Percentiles rank a stretch among this genome's conserved stretches.
Evolutionary conservation across 2,329 filamentous ascomycete genomes (phyloP).

Genomic region (Xylaria polymorpha): DNA sequence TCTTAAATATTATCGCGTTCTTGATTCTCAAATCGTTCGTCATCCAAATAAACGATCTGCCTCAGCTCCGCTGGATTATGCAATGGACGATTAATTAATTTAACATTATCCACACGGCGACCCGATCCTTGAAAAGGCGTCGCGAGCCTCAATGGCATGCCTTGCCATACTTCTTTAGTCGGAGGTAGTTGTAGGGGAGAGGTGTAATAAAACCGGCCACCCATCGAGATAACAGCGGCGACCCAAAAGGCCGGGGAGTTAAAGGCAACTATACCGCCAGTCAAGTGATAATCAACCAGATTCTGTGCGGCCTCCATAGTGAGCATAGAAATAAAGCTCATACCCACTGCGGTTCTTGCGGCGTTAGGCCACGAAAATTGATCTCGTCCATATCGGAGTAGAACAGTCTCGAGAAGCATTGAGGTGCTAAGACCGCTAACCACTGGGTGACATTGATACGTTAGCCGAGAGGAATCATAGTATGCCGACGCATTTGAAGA

Average conservation of each 20-base stretch:
- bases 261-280: neutral
- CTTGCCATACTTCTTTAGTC: constrained; percentile 2
- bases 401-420: neutral
- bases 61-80: too few relatives aligned
- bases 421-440: neutral
- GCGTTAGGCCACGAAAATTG: neutral
- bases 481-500: neutral
- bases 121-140: neutral
- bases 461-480: neutral
- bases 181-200: neutral
- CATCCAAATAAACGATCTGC: too few relatives aligned
- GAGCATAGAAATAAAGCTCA: constrained; percentile 6
- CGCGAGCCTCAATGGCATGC: neutral
- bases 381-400: neutral
- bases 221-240: neutral
- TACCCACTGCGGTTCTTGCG: neutral
- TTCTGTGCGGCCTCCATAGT: neutral
- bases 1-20: too few relatives aligned
- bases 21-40: too few relatives aligned
- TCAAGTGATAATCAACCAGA: neutral
- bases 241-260: neutral
- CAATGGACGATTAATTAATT: too few relatives aligned
- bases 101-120: neutral
- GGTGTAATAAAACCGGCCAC: neutral
- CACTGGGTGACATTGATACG: neutral